Conservation (phyloP, 345 rosid genomes). For the Eucalyptus polyanthemos region DNA sequence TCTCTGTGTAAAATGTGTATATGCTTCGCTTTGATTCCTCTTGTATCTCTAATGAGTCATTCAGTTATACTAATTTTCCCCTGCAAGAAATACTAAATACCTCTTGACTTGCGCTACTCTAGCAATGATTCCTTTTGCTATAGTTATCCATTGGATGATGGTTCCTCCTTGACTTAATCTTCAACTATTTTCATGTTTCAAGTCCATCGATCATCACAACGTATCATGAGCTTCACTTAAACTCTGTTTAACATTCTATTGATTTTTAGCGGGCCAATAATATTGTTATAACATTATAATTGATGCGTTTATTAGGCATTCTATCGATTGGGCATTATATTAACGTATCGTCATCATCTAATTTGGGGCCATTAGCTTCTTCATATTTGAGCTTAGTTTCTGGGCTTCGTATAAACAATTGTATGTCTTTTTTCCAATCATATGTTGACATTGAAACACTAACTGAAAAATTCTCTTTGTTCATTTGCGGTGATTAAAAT, state of each 20-base stretch:
- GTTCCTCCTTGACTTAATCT: background rate
- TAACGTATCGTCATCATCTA: too few relatives aligned
- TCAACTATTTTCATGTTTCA: background rate
- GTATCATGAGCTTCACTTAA: background rate
- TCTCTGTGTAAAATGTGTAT: too few relatives aligned
- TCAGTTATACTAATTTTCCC: too few relatives aligned
- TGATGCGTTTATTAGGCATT: background rate
- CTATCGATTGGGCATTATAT: too few relatives aligned
- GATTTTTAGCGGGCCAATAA: background rate
- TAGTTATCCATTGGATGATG: background rate
- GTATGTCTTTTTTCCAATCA: too few relatives aligned
- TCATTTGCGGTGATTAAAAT: background rate
- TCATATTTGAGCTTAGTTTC: background rate
- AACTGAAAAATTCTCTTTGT: too few relatives aligned
- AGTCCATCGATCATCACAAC: background rate
- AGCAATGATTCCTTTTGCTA: background rate
- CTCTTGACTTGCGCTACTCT: background rate
- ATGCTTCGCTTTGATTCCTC: too few relatives aligned
- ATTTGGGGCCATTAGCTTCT: too few relatives aligned
- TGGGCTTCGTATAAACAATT: background rate
- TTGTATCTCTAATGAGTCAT: too few relatives aligned
- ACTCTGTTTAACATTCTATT: background rate
- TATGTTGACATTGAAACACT: background rate
- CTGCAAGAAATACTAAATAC: too few relatives aligned
- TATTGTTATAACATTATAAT: too few relatives aligned